Conservation (phyloP, 2,329 filamentous ascomycete species). For the Neofusicoccum umdonicola region DNA sequence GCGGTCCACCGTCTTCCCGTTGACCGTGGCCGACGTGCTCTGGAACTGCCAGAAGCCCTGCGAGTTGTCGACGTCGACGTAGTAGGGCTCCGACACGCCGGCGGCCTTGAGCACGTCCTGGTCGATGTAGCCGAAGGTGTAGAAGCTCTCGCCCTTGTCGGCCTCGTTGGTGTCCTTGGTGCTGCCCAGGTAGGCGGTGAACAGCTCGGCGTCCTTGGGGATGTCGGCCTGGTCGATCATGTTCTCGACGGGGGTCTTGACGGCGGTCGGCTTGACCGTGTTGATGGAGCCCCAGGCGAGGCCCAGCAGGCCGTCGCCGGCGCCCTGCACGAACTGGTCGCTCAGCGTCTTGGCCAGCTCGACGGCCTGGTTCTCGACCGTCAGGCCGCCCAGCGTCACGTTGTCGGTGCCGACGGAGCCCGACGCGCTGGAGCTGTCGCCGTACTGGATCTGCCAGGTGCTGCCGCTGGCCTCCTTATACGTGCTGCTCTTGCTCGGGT, state of each 20-base stretch:
- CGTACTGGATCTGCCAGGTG: conserved; percentile 66
- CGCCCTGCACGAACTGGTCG: conserved; percentile 56
- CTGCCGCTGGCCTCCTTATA: conserved; percentile 51
- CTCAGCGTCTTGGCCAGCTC: conserved; percentile 62
- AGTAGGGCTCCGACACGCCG: conserved; percentile 56
- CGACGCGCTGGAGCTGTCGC: conserved; percentile 65
- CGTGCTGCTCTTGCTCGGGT: conserved; percentile 60
- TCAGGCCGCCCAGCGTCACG: conserved; percentile 61
- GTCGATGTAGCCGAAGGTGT: conserved; percentile 73
- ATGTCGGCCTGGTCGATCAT: conserved; percentile 62
- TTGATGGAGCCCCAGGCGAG: conserved; percentile 66
- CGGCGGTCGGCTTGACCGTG: conserved; percentile 55
- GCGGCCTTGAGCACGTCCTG: conserved; percentile 56
- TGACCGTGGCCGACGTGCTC: conserved; percentile 57
- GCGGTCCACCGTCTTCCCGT: conserved; percentile 52
- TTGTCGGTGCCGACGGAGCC: conserved; percentile 64
- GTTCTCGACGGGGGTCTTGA: conserved; percentile 65
- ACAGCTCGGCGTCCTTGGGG: conserved; percentile 54
- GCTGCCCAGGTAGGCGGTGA: conserved; percentile 63
- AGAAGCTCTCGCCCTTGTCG: conserved; percentile 57
- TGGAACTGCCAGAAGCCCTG: conserved; percentile 68
- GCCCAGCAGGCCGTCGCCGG: conserved; percentile 65
- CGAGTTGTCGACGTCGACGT: conserved; percentile 61
- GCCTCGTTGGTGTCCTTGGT: conserved; percentile 49
- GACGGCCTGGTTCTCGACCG: conserved; percentile 61